phyloP scores from a whole-genome alignment of 2,329 filamentous ascomycete genomes.

The Fusarium sp. region DNA sequence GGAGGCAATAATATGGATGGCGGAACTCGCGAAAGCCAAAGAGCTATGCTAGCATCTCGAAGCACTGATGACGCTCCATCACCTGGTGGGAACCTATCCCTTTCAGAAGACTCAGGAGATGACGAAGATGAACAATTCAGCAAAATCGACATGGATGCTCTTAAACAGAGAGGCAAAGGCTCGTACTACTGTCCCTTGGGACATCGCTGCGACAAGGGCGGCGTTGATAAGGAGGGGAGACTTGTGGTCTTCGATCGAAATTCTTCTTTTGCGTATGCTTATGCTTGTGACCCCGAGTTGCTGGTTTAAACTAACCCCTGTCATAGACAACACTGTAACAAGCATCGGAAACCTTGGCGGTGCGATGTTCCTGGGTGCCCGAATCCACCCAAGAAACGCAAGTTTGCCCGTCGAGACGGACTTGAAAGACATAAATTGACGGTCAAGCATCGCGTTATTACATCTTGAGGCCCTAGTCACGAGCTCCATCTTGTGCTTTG shows the following conservation, averaged over 20 bases:
- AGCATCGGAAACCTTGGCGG: conserved; percentile 54
- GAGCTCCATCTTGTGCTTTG: conserved; percentile 22
- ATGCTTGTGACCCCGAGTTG: conserved; percentile 8
- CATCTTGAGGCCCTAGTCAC: conserved; percentile 35
- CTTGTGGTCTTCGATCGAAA: conserved; percentile 53
- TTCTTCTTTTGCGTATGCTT: conserved; percentile 51
- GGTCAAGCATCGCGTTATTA: conserved; percentile 49
- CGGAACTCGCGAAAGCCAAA: conserved; percentile 34
- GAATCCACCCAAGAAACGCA: conserved; percentile 53
- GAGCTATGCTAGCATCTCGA: conserved; percentile 37
- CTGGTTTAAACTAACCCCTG: conserved; percentile 27
- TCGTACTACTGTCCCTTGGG: conserved; percentile 50
- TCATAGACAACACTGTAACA: conserved; percentile 54
- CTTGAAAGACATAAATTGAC: conserved; percentile 53
- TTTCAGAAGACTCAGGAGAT: conserved; percentile 45
- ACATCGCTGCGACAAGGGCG: conserved; percentile 51
- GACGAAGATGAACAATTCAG: conserved; percentile 49
- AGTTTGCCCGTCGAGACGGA: conserved; percentile 53
- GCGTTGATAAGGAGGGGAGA: conserved; percentile 51
- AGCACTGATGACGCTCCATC: conserved; percentile 21
- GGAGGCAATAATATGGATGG: conserved; percentile 33
- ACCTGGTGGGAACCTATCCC: conserved; percentile 33
- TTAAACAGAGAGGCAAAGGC: conserved; percentile 53
- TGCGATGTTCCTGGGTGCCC: conserved; percentile 52
- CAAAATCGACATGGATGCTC: conserved; percentile 51